Conservation (phyloP, 2,329 filamentous ascomycete species). For the Calonectria henricotiae region DNA sequence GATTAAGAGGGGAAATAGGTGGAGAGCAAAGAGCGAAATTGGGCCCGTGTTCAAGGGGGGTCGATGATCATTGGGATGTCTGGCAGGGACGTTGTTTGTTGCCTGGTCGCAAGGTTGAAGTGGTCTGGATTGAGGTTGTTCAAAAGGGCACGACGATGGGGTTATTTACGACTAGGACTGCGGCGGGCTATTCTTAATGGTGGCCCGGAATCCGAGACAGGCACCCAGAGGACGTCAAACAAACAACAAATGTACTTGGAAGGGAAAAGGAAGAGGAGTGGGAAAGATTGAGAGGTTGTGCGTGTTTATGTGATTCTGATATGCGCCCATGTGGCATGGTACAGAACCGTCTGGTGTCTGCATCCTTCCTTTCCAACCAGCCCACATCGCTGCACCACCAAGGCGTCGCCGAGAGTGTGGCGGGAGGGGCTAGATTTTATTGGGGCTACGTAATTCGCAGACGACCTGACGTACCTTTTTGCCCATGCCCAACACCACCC, state of each 20-base stretch:
- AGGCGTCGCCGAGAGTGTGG: constrained; percentile 24
- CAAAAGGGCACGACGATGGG: background rate
- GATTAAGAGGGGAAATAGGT: constrained; percentile 25
- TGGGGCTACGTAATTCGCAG: constrained; percentile 35
- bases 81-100: constrained; percentile 1
- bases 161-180: no score
- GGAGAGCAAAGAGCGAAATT: background rate
- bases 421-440: constrained; percentile 25
- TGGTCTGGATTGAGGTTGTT: constrained; percentile 3
- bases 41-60: constrained; percentile 15
- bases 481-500: background rate
- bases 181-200: background rate
- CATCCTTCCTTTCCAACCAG: constrained; percentile 12
- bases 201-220: background rate
- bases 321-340: constrained; percentile 15
- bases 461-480: constrained; percentile 23
- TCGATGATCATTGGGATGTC: constrained; percentile 15
- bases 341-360: constrained; percentile 14
- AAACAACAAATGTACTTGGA: background rate
- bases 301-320: constrained; percentile 20
- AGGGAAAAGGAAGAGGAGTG: background rate
- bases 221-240: background rate
- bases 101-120: constrained; percentile 8
- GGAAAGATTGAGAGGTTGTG: background rate
- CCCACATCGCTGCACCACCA: background rate